Conservation (phyloP, 1,139 yeast species). For the Suhomyces ambrosiae region DNA sequence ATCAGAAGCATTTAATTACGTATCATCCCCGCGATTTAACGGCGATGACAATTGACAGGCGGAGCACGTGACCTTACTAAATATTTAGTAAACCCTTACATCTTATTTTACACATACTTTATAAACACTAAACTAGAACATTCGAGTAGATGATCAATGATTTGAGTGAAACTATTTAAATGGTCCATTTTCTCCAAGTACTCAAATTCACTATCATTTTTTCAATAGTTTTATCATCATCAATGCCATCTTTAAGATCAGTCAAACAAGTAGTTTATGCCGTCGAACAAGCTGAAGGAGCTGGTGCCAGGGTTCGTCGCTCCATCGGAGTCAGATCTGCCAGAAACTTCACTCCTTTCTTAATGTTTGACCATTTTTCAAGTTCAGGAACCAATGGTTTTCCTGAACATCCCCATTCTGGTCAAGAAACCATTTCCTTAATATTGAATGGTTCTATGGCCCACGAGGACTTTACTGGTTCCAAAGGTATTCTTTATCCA, state of each 20-base stretch:
- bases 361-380: constrained; percentile 81
- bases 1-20: no score
- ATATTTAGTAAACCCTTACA: constrained; percentile 2
- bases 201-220: constrained; percentile 8
- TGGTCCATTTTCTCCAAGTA: constrained; percentile 5
- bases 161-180: constrained; percentile 8
- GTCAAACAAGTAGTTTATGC: constrained; percentile 65
- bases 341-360: constrained; percentile 79
- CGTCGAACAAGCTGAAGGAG: constrained; percentile 81
- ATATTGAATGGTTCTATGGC: constrained; percentile 76
- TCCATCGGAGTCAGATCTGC: constrained; percentile 71
- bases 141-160: neutral
- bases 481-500: constrained; percentile 71
- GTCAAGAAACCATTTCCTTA: constrained; percentile 86
- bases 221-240: constrained; percentile 4
- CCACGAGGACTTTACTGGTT: constrained; percentile 91
- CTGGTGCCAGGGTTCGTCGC: constrained; percentile 81
- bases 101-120: constrained; percentile 1
- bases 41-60: no score
- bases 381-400: constrained; percentile 54
- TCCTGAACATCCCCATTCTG: constrained; percentile 93
- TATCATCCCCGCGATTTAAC: no score
- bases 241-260: constrained; percentile 39
- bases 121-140: neutral
- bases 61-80: constrained; percentile 1